Base-by-base conservation (phyloP, 2,329 filamentous ascomycete species). In the Fusarium sambucinum region DNA sequence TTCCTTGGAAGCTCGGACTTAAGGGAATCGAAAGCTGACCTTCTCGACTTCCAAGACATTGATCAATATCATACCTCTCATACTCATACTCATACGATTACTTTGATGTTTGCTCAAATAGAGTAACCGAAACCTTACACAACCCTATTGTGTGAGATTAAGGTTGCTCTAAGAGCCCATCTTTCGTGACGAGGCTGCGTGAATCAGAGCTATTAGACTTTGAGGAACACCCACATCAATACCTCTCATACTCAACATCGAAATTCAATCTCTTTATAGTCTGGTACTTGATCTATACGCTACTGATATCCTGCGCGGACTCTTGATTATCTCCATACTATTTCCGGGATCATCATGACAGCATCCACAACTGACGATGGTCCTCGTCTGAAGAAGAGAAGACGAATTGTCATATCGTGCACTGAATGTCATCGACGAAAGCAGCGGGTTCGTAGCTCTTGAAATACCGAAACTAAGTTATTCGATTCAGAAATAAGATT, bases 371-470 rank as follows among this genome's bases (percentile, higher is more conserved):
- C 45, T 33, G 50, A 23, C 8, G 44, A 65, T 27, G 65, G 52
- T 17, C 54, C 56, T 12, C 64, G 40, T 21, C 46, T 55, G 6
- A 82, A 85, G 57, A 89, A 89, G 77, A 81, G 88, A 68, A 83
- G 86, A 71, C 82, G 88, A 38, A 81, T 87, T 41, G 86, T 89
- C 44, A 87, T 90, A 59, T 89, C 86, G 10, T 90, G 88, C 70
- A 87, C 84, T 13, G 87, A 90, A 73, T 90, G 88, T 69, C 88
- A 90, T 76, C 81, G 87, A 63, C 82, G 88, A 62, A 90, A 90
- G 73, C 86, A 89, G 73, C 87, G 87, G 81, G 85, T 85, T 48
- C 33, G 71, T 62, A 25, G 19, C 19, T 17, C 27, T 37, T 8
- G 5, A 30, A 11, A 30, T 16, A 19, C 16, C 16, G 4, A 9